These are phyloP conservation scores for Datisca glomerata DNA, from an alignment of 306 rosid species.

Conservation along the genomic window DNA sequence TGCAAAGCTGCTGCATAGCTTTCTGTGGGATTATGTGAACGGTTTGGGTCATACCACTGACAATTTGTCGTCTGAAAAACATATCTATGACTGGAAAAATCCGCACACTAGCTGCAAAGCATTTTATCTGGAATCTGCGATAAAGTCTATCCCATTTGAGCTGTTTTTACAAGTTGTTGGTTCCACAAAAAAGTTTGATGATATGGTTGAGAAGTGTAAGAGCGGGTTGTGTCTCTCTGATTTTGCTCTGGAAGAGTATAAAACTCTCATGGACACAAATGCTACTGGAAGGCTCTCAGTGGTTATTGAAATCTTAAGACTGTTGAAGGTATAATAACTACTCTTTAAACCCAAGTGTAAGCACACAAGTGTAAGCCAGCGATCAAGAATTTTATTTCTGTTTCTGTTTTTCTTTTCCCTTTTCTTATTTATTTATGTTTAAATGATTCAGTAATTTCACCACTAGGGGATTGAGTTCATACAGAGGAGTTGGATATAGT, in stretches of 20 bases:
- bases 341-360: too few relatives aligned
- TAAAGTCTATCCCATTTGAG: slow-evolving; percentile 74
- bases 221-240: slow-evolving; percentile 61
- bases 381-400: too few relatives aligned
- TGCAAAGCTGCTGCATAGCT: slow-evolving; percentile 73
- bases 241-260: slow-evolving; percentile 57
- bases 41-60: slow-evolving; percentile 22
- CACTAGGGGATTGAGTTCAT: too few relatives aligned
- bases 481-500: too few relatives aligned
- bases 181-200: slow-evolving; percentile 45
- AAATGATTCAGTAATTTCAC: too few relatives aligned
- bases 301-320: slow-evolving; percentile 74
- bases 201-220: slow-evolving; percentile 82
- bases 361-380: too few relatives aligned
- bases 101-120: slow-evolving; percentile 50
- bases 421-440: too few relatives aligned
- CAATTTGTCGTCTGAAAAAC: slow-evolving; percentile 27
- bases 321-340: slow-evolving; percentile 69
- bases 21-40: slow-evolving; percentile 66
- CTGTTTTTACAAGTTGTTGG: slow-evolving; percentile 91
- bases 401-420: too few relatives aligned
- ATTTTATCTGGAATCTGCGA: slow-evolving; percentile 55
- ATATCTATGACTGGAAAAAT: slow-evolving; percentile 25
- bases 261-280: slow-evolving; percentile 54
- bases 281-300: slow-evolving; percentile 81